Base-by-base conservation (phyloP, 1,284 basidiomycete genomes). In the Exobasidium cylindrosporum region DNA sequence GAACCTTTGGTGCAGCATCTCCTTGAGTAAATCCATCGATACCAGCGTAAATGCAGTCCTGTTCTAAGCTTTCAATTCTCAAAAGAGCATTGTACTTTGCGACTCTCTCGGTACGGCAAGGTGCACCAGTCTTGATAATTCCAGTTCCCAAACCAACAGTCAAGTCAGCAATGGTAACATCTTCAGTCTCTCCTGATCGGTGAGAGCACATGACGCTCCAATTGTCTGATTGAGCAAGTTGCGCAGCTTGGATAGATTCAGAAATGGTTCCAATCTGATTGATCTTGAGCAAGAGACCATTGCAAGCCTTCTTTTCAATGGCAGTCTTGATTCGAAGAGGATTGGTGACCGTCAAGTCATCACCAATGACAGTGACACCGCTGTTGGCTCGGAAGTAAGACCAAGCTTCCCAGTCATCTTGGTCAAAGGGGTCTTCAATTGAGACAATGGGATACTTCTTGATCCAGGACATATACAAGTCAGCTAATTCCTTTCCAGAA, bases 201-300 rank as follows among this genome's bases (percentile, higher is more conserved):
- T 98, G 96, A 68, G 94, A 97, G 81, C 96, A 90, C 95, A 98
- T 98, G 83, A 97, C 91, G 82, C 91, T 93, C 95, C 95, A 98
- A 69, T 91, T 91, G 81, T 93, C 92, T 46, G 91, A 93, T 83
- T 97, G 94, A 59, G 94, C 83, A 79, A 98, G 91, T 83, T 97
- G 93, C 64, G 94, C 93, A 80, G 92, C 92, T 82, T 93, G 89
- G 82, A 95, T 97, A 43, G 95, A 97, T 84, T 99, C 96, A 64
- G 93, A 93, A 84, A 99, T 95, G 72, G 94, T 96, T 79, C 95
- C 96, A 81, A 99, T 98, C 84, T 98, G 95, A 78, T 81, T 81
- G 78, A 58, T 88, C 88, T 98, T 99, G 83, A 99, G 88, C 72
- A 99, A 86, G 43, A 99, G 87, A 82, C 93, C 96, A 81, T 97